Base-by-base conservation (phyloP, 1,284 basidiomycete genomes). In the Chalciporus sp. region DNA sequence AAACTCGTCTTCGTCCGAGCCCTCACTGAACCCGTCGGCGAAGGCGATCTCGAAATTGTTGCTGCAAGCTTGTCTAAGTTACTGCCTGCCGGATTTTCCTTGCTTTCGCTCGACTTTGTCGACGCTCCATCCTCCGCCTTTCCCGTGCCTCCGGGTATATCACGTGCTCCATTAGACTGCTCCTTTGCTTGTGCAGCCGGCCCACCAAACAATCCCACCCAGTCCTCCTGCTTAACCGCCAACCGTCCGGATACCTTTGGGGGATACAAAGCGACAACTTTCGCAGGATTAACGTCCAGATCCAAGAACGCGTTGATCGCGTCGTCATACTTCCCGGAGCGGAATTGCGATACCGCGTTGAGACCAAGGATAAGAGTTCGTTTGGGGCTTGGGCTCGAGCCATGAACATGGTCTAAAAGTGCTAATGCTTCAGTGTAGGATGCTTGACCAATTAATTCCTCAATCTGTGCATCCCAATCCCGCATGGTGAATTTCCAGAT, bases 191-290 rank as follows among this genome's bases (percentile, higher is more conserved):
- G 58, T 12, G 62, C 35, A 39, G 58, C 61, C 12, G 88, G 88
- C 0, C 94, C 95, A 10, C 94, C 95, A 70, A 93, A 98, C 8
- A 96, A 72, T 3, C 80, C 75, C 67, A 95, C 88, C 92, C 95
- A 96, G n/a, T 80, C 76, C 1, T 85, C 80, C 33, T 74, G 80
- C 14, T 86, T 81, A 0, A 89, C 81, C 12, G 86, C 78, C 11
- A 98, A 72, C 29, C 90, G 78, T 4, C 96, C 96, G 0, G 94
- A 83, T 2, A 99, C 84, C 16, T 77, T 77, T 44, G 89, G 81
- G 0, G 94, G 92, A 69, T 92, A 99, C 4, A 98, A 76, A 1
- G 95, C 90, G 12, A 99, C 82, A 1, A 99, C 92, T 65, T 95
- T 93, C 2, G 94, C 93, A 0, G 96, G 96, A 64, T 97, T 96